Base-by-base conservation (phyloP, 2,329 filamentous ascomycete genomes). In the Colletotrichum incanum region DNA sequence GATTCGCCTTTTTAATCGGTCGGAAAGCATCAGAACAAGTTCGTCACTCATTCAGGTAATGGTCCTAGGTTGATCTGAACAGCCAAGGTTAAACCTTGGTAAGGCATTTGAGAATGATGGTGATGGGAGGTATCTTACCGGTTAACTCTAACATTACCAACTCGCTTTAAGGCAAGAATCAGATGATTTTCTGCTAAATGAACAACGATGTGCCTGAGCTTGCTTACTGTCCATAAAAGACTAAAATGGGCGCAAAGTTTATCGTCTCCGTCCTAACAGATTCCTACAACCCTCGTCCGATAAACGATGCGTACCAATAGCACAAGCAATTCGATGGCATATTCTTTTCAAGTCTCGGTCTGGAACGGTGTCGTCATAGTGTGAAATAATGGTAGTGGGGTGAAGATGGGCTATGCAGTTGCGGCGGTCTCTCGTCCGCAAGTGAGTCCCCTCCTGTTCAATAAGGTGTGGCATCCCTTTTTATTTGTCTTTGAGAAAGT, bases 271-370 rank as follows among this genome's bases (percentile, higher is more conserved):
- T 84, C 79, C 77, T 80, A 83, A 26, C 80, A 81, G 65, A 81
- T 75, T 0, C 84, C 83, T 3, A 85, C 82, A 20, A 79, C 71
- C 62, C 78, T 83, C 72, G 78, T 79, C 39, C 84, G 77, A 5
- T 82, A 80, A 67, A 80, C 80, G 68, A 83, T 82, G 16, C 84
- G 81, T 1, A 82, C 64, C 7, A 84, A 72, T 3, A 86, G 73
- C 6, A 86, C 75, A 14, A 80, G 2, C 4, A 80, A 69, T 1
- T 84, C 84, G 39, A 86, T 76, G 2, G 77, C 81, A 58, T 84
- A 85, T 68, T 86, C 84, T 23, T 77, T 77, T 84, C 84, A 86
- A n/a, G 83, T 82, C 74, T 86, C 84, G 6, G 76, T 77, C 72
- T 84, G 80, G 67, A 85, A 85, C 3, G 84, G 83, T 8, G 82